Evolutionary conservation across 192 early-diverging fungal genomes (phyloP), one percentile per base, ranked within the genome.

Genomic region (Rhizophlyctis rosea): DNA sequence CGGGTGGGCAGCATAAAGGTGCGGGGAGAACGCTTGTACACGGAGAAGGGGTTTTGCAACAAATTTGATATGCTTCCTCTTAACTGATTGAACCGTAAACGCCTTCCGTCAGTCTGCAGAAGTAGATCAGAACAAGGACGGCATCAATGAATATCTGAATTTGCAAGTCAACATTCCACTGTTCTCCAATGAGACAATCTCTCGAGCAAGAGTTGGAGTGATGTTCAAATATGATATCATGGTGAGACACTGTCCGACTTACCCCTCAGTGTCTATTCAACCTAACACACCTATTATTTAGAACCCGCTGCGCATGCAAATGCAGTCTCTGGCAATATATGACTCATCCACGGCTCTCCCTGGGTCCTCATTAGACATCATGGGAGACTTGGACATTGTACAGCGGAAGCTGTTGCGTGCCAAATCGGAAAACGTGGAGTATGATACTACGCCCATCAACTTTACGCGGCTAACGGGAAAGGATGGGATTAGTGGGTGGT

Each of bases 101-200:
- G n/a, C 4, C 33, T 5, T 0, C 27, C 21, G 39, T 18, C 3
- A 76, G 76, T 59, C 68, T 28, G 13, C 59, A 21, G 70, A 77
- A 24, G 21, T 70, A n/a, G 76, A 77, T 47, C 31, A 23, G 18
- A 52, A 73, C 34, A 50, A 63, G n/a, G 76, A 77, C 57, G 76
- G 76, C 18, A 57, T 62, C 3, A 23, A 58, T 23, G 76, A 77
- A 35, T 56, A 62, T n/a, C 7, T 77, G 48, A 51, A 5, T 0
- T 74, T 77, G 51, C 57, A 28, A 5, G 58, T 71, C 16, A 4
- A 34, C 2, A 54, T 74, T 5, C 64, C 76, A 29, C 44, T 77
- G 32, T n/a, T 48, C 13, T 50, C 34, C 5, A 31, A 21, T 13
- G 71, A 73, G 34, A 13, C 16, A 3, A 67, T 77, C 32, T 11